A percentile compares a stretch with the other conserved stretches of the same genome.
Evolutionary conservation across 2,329 filamentous ascomycete genomes (phyloP).

Genomic region (Colletotrichum sp.): DNA sequence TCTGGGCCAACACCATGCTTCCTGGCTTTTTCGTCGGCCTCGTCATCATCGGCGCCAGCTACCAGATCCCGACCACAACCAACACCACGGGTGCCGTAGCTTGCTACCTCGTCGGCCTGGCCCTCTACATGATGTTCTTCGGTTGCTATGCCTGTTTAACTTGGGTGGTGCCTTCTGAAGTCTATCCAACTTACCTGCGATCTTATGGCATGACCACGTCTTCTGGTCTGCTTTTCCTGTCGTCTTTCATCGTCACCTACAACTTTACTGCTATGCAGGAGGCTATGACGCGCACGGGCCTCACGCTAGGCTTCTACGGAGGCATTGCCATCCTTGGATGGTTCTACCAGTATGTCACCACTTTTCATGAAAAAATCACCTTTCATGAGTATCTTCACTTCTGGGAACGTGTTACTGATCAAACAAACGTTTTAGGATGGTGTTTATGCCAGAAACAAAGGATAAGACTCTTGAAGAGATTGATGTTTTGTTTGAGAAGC

Average conservation of each 20-base stretch:
- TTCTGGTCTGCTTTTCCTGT: conserved; percentile 71
- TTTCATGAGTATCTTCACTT: neutral
- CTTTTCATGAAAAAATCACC: neutral
- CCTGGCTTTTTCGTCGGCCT: conserved; percentile 75
- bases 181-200: conserved; percentile 75
- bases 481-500: conserved; percentile 68
- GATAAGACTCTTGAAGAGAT: conserved; percentile 74
- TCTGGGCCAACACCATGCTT: conserved; percentile 77
- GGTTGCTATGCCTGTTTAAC: conserved; percentile 67
- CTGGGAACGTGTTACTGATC: neutral
- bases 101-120: conserved; percentile 70
- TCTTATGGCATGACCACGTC: conserved; percentile 77
- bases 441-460: conserved; percentile 81
- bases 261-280: conserved; percentile 75
- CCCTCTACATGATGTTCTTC: conserved; percentile 74
- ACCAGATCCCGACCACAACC: conserved; percentile 56
- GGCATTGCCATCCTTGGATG: conserved; percentile 74
- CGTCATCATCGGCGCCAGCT: conserved; percentile 68
- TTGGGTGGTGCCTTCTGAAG: conserved; percentile 72
- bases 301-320: conserved; percentile 75
- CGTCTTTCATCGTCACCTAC: conserved; percentile 76
- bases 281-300: conserved; percentile 69
- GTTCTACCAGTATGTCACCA: conserved; percentile 61
- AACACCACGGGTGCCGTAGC: conserved; percentile 57
- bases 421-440: conserved; percentile 35